Evolutionary conservation across 306 rosid genomes (phyloP).

Genomic region (Sicyos baderoa): DNA sequence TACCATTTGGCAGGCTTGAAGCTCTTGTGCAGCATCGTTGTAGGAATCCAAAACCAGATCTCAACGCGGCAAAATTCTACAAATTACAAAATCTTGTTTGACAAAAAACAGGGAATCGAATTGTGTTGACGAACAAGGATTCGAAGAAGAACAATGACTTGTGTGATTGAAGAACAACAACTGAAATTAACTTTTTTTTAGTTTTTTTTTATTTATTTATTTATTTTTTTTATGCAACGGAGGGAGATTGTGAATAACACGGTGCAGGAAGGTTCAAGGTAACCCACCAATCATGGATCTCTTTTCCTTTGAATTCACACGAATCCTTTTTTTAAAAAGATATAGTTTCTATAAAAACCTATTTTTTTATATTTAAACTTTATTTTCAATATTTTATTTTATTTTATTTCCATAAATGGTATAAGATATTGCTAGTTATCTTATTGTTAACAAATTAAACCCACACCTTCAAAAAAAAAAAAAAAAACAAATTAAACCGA

Average conservation of each 20-base stretch:
- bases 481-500: no score
- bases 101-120: neutral
- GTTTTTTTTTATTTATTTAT: neutral
- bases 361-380: no score
- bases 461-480: no score
- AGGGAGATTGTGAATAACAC: neutral
- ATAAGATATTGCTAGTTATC: no score
- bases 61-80: neutral
- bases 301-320: no score
- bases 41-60: constrained; percentile 16
- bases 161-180: neutral
- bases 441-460: no score
- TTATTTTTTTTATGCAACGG: neutral
- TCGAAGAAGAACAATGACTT: no score
- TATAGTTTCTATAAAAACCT: no score
- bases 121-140: neutral
- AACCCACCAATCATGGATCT: neutral
- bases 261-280: constrained; percentile 12
- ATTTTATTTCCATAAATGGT: no score
- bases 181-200: neutral
- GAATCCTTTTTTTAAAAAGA: no score
- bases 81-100: neutral
- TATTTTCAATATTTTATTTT: no score
- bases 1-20: constrained; percentile 54
- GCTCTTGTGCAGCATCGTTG: constrained; percentile 37